Evolutionary conservation across 1,284 basidiomycete genomes (phyloP), one percentile per base, ranked within the genome.

Genomic region (Leccinum laetum): DNA sequence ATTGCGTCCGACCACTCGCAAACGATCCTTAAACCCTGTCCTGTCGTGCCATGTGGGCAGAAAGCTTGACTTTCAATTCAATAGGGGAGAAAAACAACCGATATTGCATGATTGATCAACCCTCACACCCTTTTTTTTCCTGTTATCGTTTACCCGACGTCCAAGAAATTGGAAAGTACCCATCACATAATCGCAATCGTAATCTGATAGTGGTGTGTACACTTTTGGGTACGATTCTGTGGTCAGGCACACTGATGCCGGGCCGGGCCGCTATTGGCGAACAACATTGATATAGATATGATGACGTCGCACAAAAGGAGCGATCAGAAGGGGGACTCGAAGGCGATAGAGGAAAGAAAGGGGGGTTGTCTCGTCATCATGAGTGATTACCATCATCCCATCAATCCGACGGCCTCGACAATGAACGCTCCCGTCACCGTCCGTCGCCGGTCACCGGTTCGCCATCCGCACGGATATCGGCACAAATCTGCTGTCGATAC

Each of bases 181-280:
- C 13, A 14, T 49, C 11, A 49, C 46, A 49, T 49, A 49, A 49
- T 21, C 18, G 46, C 46, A 49, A 21, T 52, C 49, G 49, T 18
- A n/a, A 68, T 68, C 61, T 67, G 14, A 55, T 60, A 53, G 57
- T 46, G 16, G 55, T 32, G 29, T 32, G 55, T 55, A 29, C 57
- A 29, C 59, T 56, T 6, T 21, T 52, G 58, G 68, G 32, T 53
- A 5, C 44, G n/a, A 49, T 18, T 62, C 16, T 58, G 5, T 21
- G 61, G 70, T 60, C 60, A 70, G 69, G 69, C 70, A 69, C 69
- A 60, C 2, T 72, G 70, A 70, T 71, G 61, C n/a, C 10, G 49
- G 46, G 10, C 46, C 32, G 5, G 35, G 11, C 5, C 11, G 9
- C 41, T 57, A 32, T 44, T 37, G 41, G 41, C 14, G 39, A 39